A percentile compares a stretch with the other conserved stretches of the same genome.
phyloP scores from a whole-genome alignment of 768 basidiomycete genomes.

The Rhizopogon roseolus region DNA sequence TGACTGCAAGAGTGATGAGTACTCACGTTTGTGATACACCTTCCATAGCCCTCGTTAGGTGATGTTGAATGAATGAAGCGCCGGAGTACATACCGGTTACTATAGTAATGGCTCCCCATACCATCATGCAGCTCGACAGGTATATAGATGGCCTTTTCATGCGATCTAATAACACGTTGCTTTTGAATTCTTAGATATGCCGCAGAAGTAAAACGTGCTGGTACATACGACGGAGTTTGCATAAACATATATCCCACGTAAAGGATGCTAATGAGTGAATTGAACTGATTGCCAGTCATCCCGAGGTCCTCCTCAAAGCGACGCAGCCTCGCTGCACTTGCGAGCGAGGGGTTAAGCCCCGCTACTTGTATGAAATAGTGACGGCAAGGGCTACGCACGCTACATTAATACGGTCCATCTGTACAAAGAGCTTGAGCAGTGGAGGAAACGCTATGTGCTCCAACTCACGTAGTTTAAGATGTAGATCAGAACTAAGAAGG shows the following conservation, averaged over 20 bases:
- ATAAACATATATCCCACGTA: conserved; percentile 70
- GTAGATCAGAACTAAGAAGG: conserved; percentile 41
- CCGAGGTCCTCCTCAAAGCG: conserved; percentile 66
- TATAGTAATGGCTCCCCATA: conserved; percentile 66
- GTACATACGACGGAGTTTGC: conserved; percentile 66
- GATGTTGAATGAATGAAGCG: conserved; percentile 1
- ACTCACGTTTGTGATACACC: conserved; percentile 31
- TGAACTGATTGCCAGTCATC: conserved; percentile 56
- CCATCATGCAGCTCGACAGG: conserved; percentile 55
- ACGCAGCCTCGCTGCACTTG: conserved; percentile 63
- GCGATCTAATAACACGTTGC: conserved; percentile 64
- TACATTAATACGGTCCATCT: conserved; percentile 69
- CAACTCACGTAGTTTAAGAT: conserved; percentile 42
- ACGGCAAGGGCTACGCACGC: conserved; percentile 32
- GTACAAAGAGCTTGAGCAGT: conserved; percentile 1
- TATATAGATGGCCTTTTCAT: conserved; percentile 64
- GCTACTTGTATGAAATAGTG: not conserved
- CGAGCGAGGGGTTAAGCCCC: not conserved
- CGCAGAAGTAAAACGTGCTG: not conserved
- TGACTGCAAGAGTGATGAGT: not conserved
- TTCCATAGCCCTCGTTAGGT: conserved; percentile 6
- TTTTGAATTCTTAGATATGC: conserved; percentile 18
- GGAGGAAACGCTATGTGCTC: not conserved
- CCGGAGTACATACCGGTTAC: conserved; percentile 36
- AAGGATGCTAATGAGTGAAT: conserved; percentile 61